These are phyloP conservation scores for Delphinella strobiligena DNA, from an alignment of 2,329 filamentous ascomycete genomes.

Conservation along the genomic window DNA sequence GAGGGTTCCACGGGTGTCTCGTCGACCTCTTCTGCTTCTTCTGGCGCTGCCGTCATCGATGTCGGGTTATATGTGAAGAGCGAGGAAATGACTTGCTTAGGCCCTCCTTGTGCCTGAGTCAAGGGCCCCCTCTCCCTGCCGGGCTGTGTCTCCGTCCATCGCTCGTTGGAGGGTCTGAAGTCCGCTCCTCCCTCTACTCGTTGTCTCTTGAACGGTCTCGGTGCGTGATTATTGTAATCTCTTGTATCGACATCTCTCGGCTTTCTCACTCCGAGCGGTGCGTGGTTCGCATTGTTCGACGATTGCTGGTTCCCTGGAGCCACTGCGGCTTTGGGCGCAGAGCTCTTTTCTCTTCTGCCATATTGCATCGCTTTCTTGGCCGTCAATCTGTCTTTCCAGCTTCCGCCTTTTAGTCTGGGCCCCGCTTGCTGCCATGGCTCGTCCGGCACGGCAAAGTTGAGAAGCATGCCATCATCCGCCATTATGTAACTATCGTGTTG, in stretches of 20 bases:
- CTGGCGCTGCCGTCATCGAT: constrained; percentile 44
- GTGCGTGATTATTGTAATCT: neutral
- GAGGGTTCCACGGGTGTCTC: constrained; percentile 56
- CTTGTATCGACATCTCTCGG: neutral
- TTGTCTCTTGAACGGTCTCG: constrained; percentile 11
- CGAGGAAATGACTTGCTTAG: constrained; percentile 67
- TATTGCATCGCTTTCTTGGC: constrained; percentile 58
- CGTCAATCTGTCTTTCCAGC: constrained; percentile 78
- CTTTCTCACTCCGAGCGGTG: neutral
- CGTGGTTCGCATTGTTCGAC: neutral
- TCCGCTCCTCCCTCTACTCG: constrained; percentile 9
- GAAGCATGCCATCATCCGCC: constrained; percentile 88
- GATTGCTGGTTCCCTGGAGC: neutral
- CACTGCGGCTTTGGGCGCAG: constrained; percentile 4
- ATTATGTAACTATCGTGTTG: constrained; percentile 34
- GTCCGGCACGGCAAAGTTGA: constrained; percentile 73
- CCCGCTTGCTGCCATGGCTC: constrained; percentile 51
- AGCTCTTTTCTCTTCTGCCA: constrained; percentile 30
- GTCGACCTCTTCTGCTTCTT: constrained; percentile 24
- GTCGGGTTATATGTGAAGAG: constrained; percentile 84
- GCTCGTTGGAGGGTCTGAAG: neutral
- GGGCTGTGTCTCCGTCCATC: neutral
- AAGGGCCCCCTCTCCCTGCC: constrained; percentile 13
- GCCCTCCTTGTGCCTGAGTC: constrained; percentile 10
- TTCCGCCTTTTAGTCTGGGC: constrained; percentile 69